Evolutionary conservation across 345 rosid genomes (phyloP).

Genomic region (Lepidium sativum): DNA sequence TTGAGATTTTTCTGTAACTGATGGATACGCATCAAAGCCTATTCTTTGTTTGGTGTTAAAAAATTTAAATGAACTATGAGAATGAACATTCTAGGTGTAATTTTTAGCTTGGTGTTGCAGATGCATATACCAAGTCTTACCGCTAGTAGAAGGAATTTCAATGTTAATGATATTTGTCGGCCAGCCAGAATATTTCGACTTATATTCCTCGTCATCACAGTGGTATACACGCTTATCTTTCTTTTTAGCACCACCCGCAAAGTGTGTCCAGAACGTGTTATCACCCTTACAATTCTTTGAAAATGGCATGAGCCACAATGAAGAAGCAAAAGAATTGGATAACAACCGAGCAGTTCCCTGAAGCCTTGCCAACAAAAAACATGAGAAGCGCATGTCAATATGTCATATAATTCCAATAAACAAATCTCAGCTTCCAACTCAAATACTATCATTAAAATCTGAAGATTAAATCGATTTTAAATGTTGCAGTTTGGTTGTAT

Average conservation of each 20-base stretch:
- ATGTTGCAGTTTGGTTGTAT: not conserved
- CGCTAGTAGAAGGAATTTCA: constrained; percentile 75
- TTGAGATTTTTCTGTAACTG: constrained; percentile 46
- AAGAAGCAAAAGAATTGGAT: constrained; percentile 83
- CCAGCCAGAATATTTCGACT: constrained; percentile 84
- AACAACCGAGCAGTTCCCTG: constrained; percentile 97
- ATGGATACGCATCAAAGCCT: constrained; percentile 57
- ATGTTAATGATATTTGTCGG: constrained; percentile 88
- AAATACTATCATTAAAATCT: constrained; percentile 1
- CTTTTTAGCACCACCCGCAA: constrained; percentile 44
- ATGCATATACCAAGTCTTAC: constrained; percentile 32
- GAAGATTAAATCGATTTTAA: not conserved
- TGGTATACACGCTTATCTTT: constrained; percentile 53
- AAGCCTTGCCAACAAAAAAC: constrained; percentile 50
- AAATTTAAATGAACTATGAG: not conserved
- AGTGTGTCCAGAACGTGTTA: constrained; percentile 61
- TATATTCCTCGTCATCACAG: constrained; percentile 74
- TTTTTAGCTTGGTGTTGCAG: not conserved
- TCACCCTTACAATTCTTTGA: constrained; percentile 82
- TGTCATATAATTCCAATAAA: not conserved
- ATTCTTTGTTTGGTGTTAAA: not conserved
- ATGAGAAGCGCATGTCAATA: constrained; percentile 33
- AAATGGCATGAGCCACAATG: constrained; percentile 86
- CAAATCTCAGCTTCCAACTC: constrained; percentile 7
- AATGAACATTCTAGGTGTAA: not conserved